Conservation (phyloP, 2,329 filamentous ascomycete genomes). For the Hymenoscyphus fraxineus region DNA sequence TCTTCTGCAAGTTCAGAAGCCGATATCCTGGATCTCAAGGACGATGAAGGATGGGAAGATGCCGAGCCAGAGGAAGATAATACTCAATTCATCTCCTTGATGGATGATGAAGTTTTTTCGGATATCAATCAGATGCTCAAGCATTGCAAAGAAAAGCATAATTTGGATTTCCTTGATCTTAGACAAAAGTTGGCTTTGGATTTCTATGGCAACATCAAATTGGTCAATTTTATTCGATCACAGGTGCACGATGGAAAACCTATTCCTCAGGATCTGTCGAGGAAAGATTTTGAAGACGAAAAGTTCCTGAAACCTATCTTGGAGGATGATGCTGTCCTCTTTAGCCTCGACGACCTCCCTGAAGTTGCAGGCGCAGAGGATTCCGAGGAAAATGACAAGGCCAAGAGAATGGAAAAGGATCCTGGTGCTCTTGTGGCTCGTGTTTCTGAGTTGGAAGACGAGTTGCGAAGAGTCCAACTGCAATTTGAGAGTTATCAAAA, state of each 20-base stretch:
- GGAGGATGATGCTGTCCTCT: conserved; percentile 84
- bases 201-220: conserved; percentile 68
- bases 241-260: conserved; percentile 44
- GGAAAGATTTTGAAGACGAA: conserved; percentile 68
- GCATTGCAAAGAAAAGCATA: conserved; percentile 62
- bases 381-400: conserved; percentile 28
- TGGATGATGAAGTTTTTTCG: conserved; percentile 63
- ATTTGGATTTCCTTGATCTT: conserved; percentile 63
- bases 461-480: conserved; percentile 37
- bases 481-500: conserved; percentile 40
- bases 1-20: conserved; percentile 39
- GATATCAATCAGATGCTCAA: conserved; percentile 62
- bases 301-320: conserved; percentile 78
- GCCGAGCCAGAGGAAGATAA: conserved; percentile 60
- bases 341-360: conserved; percentile 77
- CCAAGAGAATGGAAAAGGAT: conserved; percentile 20
- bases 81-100: conserved; percentile 62
- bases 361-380: conserved; percentile 39
- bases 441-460: conserved; percentile 39
- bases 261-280: conserved; percentile 48
- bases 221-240: conserved; percentile 64
- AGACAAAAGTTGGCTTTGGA: conserved; percentile 59
- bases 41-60: conserved; percentile 54
- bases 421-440: conserved; percentile 30
- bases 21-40: conserved; percentile 40